Conservation (phyloP, 371 early-diverging fungal species). For the Mortierella sp. region DNA sequence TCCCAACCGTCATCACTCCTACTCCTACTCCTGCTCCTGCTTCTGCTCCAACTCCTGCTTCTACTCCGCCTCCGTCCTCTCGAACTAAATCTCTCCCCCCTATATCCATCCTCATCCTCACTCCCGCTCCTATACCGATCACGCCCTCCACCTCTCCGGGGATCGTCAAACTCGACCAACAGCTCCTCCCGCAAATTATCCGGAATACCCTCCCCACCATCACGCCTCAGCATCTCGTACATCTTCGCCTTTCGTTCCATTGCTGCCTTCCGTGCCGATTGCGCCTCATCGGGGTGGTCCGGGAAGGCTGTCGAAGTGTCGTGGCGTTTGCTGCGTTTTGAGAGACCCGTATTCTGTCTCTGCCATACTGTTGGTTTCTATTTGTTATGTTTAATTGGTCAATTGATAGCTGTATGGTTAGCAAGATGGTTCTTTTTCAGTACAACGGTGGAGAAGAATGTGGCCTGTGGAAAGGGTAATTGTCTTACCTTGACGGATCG, state of each 20-base stretch:
- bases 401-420: too few relatives aligned
- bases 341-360: constrained; percentile 72
- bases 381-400: too few relatives aligned
- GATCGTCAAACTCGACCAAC: constrained; percentile 65
- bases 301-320: background rate
- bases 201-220: constrained; percentile 55
- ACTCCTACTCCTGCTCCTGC: constrained; percentile 22
- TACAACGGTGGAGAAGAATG: background rate
- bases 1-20: constrained; percentile 36
- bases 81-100: constrained; percentile 7
- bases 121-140: constrained; percentile 26
- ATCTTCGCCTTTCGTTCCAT: constrained; percentile 76
- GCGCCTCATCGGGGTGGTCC: constrained; percentile 22
- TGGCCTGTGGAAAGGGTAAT: background rate
- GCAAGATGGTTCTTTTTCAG: background rate
- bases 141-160: constrained; percentile 25
- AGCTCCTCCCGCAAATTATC: constrained; percentile 48
- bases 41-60: background rate
- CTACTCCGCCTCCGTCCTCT: constrained; percentile 14
- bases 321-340: constrained; percentile 57
- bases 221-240: constrained; percentile 65
- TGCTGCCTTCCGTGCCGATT: constrained; percentile 65
- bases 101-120: constrained; percentile 22
- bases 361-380: constrained; percentile 73
- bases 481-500: constrained; percentile 41